Evolutionary conservation across 768 basidiomycete species (phyloP), one percentile per base, ranked within the genome.

Genomic region (Neoboletus magnificus): DNA sequence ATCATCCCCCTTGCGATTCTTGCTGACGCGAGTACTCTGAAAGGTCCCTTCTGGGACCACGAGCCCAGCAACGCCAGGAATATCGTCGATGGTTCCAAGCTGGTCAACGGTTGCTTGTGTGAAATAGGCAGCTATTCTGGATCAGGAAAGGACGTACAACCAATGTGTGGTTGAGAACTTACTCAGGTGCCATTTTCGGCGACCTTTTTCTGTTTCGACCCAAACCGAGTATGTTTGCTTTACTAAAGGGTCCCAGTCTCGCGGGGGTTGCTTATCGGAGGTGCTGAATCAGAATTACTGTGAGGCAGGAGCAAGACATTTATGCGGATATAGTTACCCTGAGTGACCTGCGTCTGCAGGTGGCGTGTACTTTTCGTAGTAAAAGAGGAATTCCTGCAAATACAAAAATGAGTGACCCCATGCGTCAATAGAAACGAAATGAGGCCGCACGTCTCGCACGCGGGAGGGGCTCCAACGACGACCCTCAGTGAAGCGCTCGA

Each of bases 211-310:
- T 5, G 84, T 83, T 52, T 82, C 77, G 32, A 86, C 82, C 83
- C 83, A 89, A 37, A 87, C 89, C 0, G 89, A 91, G 67, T 91
- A 92, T 0, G 90, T 91, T 69, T 91, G 90, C 68, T 91, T 91
- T 52, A 91, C 84, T 41, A 90, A 76, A 10, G 79, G 82, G 62
- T 87, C 83, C 83, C 83, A 85, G 54, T 81, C 80, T 48, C 80
- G 75, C 1, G 81, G 79, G 16, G 83, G 81, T 53, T 77, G 78
- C 59, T 76, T 81, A 56, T 82, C 78, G 36, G 74, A 69, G 12
- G 65, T 46, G 37, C 76, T 79, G 48, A 35, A 62, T 58, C 20
- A 18, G 43, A 42, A 55, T 7, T 25, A 49, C 20, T 30, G 46
- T 64, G 36, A 64, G 57, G 46, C 39, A 40, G 25, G 42, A 25